Conservation (phyloP, 2,329 filamentous ascomycete species). For the Thelonectria discophora region DNA sequence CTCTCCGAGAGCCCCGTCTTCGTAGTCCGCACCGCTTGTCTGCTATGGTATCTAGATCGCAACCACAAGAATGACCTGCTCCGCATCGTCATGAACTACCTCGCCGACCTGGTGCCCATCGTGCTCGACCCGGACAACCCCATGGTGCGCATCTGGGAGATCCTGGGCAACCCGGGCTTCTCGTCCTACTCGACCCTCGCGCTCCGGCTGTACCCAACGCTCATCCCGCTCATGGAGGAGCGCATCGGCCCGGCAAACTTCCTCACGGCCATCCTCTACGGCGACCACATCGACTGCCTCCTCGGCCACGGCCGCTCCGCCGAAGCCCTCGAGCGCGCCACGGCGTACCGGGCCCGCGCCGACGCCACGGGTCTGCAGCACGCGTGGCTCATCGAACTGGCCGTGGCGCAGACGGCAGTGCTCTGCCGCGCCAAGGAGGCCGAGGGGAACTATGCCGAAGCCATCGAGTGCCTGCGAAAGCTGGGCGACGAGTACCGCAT, state of each 20-base stretch:
- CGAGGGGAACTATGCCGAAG: slow-evolving; percentile 43
- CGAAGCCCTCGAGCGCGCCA: slow-evolving; percentile 44
- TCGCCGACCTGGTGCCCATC: slow-evolving; percentile 43
- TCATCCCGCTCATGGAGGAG: slow-evolving; percentile 45
- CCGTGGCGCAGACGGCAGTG: slow-evolving; percentile 44
- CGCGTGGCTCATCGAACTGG: slow-evolving; percentile 45
- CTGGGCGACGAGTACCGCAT: slow-evolving; percentile 45
- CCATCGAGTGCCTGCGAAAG: slow-evolving; percentile 41
- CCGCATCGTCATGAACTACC: slow-evolving; percentile 45
- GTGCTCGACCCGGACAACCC: slow-evolving; percentile 44
- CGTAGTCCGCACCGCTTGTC: slow-evolving; percentile 45
- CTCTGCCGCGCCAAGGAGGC: slow-evolving; percentile 43
- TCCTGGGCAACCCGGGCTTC: slow-evolving; percentile 44
- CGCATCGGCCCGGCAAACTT: slow-evolving; percentile 46
- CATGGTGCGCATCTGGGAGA: slow-evolving; percentile 45
- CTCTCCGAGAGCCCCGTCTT: slow-evolving; percentile 47
- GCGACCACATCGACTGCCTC: slow-evolving; percentile 48
- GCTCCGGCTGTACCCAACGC: slow-evolving; percentile 43
- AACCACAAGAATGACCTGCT: slow-evolving; percentile 47
- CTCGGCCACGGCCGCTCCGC: slow-evolving; percentile 39
- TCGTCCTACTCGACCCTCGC: slow-evolving; percentile 47
- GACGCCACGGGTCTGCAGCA: slow-evolving; percentile 44
- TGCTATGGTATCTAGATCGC: slow-evolving; percentile 48
- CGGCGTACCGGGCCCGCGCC: slow-evolving; percentile 41
- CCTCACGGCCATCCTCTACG: slow-evolving; percentile 46